Base-by-base conservation (phyloP, 163 green algal genomes). In the Scenedesmus sp. region DNA sequence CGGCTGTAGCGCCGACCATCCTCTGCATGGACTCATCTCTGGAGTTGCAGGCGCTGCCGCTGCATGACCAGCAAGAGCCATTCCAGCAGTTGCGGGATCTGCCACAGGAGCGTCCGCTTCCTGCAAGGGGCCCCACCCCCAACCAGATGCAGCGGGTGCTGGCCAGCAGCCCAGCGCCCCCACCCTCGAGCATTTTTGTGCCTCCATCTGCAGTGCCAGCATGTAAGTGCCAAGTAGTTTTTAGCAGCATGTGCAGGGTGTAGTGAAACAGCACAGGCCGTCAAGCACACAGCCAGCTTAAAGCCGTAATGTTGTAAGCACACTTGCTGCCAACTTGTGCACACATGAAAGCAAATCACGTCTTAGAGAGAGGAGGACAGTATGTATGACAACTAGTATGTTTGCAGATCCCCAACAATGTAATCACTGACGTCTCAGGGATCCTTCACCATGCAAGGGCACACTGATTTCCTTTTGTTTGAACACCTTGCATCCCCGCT, bases 151-250 rank as follows among this genome's bases (percentile, higher is more conserved):
- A 20, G 83, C 83, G 54, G 56, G 23, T 54, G 87, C 87, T 52
- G 23, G 59, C 23, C 16, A n/a, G 73, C 70, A 79, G n/a, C 55
- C 74, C 76, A 23, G 81, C 87, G 1, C 87, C 87, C 12, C 87
- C 87, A 46, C 87, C 87, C 1, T 55, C 34, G 15, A 91, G 87
- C 87, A 91, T 91, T 62, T 91, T 91, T 64, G 34, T 91, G 57
- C 87, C 87, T 1, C 87, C 87, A 7, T 91, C 87, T 66, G 87
- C 87, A 13, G 87, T 91, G 20, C 87, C 87, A 64, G 59, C 87
- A 60, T 91, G 87, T 91, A 26, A 91, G 87, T 81, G n/a, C 1
- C 16, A 87, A 12, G 46, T 15, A 4, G 6, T 15, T 20, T 34
- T 20, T 12, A 4, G 8, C 74, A 82, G 23, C 23, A 82, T 12